These are phyloP conservation scores for Nemania sp. DNA, from an alignment of 2,329 filamentous ascomycete species.

Conservation along the genomic window DNA sequence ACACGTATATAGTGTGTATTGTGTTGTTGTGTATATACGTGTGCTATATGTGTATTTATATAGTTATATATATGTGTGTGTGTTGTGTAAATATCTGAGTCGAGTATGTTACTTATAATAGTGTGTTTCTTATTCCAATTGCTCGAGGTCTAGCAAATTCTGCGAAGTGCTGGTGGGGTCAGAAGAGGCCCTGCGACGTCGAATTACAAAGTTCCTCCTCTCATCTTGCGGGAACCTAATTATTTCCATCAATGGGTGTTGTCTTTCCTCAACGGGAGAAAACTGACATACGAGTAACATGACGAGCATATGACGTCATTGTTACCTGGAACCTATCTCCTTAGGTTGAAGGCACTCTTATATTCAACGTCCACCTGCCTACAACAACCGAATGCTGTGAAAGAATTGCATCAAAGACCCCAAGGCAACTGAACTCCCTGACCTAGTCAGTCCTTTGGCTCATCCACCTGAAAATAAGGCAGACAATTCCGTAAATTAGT, in stretches of 20 bases:
- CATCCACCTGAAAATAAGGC: too few species aligned
- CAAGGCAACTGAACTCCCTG: neutral
- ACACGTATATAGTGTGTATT: conserved; percentile 19
- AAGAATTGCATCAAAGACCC: too few species aligned
- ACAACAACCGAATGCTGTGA: neutral
- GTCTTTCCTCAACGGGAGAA: neutral
- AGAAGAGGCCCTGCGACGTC: neutral
- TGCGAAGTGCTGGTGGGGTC: conserved; percentile 5
- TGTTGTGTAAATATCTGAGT: conserved; percentile 22
- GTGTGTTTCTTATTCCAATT: too few species aligned
- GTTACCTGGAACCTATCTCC: too few species aligned
- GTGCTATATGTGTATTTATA: conserved; percentile 14
- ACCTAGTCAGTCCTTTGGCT: too few species aligned
- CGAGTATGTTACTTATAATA: too few species aligned
- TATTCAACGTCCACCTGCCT: neutral
- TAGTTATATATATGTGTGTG: conserved; percentile 16
- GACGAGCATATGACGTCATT: conserved; percentile 10
- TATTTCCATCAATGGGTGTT: too few species aligned
- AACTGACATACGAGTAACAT: neutral
- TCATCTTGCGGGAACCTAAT: too few species aligned
- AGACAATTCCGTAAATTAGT: too few species aligned
- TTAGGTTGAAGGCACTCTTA: too few species aligned
- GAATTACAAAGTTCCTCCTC: neutral
- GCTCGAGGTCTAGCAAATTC: too few species aligned
- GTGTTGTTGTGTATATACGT: too few species aligned